A percentile compares a stretch with the other conserved stretches of the same genome.
phyloP scores from a whole-genome alignment of 225 moss, liverwort and hornwort species.

The Sphagnum tenellum region DNA sequence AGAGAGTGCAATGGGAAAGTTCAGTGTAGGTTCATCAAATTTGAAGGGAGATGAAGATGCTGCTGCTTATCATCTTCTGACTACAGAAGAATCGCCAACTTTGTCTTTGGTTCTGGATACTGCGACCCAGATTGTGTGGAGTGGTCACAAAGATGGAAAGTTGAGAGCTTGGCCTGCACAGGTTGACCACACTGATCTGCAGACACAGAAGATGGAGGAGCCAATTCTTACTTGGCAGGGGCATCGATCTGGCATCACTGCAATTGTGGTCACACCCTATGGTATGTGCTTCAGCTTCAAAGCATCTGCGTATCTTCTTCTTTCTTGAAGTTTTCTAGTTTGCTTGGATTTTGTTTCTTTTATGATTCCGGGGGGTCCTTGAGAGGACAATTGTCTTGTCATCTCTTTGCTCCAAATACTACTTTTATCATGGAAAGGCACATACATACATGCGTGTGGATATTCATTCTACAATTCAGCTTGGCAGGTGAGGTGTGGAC shows the following conservation, averaged over 20 bases:
- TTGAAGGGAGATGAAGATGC: conserved; percentile 42
- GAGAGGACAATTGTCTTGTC: too few species aligned
- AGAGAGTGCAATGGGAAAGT: conserved; percentile 16
- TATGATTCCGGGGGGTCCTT: too few species aligned
- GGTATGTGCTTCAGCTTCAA: conserved; percentile 11
- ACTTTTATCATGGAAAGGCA: background rate
- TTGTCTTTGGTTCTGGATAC: conserved; percentile 26
- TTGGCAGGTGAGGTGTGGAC: conserved; percentile 46
- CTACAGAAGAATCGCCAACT: conserved; percentile 31
- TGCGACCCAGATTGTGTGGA: conserved; percentile 37
- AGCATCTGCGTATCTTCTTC: background rate
- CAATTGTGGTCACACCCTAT: conserved; percentile 35
- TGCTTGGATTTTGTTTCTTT: too few species aligned
- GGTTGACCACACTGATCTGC: background rate
- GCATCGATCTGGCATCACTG: conserved; percentile 26
- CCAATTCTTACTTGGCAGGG: conserved; percentile 27
- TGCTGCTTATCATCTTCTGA: conserved; percentile 24
- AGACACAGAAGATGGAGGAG: conserved; percentile 10
- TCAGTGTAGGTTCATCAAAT: conserved; percentile 17
- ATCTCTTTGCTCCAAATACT: too few species aligned
- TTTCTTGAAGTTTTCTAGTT: background rate
- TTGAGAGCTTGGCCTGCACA: conserved; percentile 27
- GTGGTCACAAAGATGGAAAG: conserved; percentile 46
- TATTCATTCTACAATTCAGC: conserved; percentile 3
- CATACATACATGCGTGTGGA: background rate